A percentile compares a stretch with the other conserved stretches of the same genome.
Evolutionary conservation across 2,329 filamentous ascomycete species (phyloP).

Genomic region (Nigrograna mackinnonii): DNA sequence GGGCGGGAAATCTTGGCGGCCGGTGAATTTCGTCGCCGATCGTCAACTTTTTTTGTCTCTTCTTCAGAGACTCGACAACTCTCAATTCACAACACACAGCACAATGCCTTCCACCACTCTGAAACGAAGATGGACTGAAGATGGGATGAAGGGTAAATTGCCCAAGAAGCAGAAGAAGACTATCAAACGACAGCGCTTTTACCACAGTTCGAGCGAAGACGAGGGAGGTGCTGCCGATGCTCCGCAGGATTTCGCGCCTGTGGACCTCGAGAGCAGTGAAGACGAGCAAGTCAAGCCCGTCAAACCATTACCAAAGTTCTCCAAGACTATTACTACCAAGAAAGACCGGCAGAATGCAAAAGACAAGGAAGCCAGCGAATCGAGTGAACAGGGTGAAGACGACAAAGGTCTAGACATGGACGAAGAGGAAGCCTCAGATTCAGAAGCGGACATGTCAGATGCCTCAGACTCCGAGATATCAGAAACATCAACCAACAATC

Average conservation of each 20-base stretch:
- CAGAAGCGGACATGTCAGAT: conserved; percentile 39
- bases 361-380: conserved; percentile 17
- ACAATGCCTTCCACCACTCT: conserved; percentile 44
- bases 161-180: conserved; percentile 57
- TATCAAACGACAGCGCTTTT: conserved; percentile 63
- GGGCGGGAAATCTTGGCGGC: conserved; percentile 27
- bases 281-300: conserved; percentile 35
- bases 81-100: conserved; percentile 1
- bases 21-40: conserved; percentile 31
- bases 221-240: conserved; percentile 22
- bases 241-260: conserved; percentile 51
- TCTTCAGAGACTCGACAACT: background rate
- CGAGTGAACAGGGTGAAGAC: conserved; percentile 22
- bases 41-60: conserved; percentile 20
- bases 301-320: conserved; percentile 19
- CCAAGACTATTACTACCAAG: conserved; percentile 22
- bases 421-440: conserved; percentile 44
- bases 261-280: conserved; percentile 53
- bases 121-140: conserved; percentile 63
- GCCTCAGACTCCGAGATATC: conserved; percentile 42
- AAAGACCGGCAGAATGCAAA: conserved; percentile 9
- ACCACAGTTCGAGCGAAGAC: conserved; percentile 68
- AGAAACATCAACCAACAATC: conserved; percentile 34
- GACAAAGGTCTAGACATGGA: conserved; percentile 26
- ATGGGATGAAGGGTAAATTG: conserved; percentile 59